Percentiles rank a stretch among this genome's conserved stretches.
Conservation (phyloP, 2,329 filamentous ascomycete genomes). For the Aspergillus unguis region DNA sequence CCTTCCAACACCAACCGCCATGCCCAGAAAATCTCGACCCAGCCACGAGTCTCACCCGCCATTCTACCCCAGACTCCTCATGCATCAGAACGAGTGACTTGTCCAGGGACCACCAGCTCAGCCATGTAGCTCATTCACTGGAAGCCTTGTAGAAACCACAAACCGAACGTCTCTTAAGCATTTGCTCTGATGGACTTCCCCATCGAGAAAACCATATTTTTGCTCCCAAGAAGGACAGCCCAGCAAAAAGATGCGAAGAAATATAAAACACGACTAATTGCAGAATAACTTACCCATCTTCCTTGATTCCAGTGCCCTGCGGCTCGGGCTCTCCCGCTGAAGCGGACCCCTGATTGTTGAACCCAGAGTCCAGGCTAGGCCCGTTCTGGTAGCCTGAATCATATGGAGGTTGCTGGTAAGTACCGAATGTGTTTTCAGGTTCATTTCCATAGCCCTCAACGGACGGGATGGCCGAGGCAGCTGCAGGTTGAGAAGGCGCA, state of each 20-base stretch:
- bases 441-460: slow-evolving; percentile 30
- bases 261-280: too few relatives aligned
- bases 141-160: slow-evolving; percentile 1
- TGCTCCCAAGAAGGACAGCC: slow-evolving; percentile 5
- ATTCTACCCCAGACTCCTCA: slow-evolving; percentile 8
- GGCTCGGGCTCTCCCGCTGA: slow-evolving; percentile 31
- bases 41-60: slow-evolving; percentile 11
- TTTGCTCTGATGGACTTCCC: too few relatives aligned
- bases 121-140: slow-evolving; percentile 3
- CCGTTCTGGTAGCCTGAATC: slow-evolving; percentile 27
- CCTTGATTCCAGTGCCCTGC: slow-evolving; percentile 62
- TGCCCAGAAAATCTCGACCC: slow-evolving; percentile 12
- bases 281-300: slow-evolving; percentile 77
- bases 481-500: slow-evolving; percentile 26
- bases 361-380: slow-evolving; percentile 25
- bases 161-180: not conserved
- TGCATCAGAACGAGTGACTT: slow-evolving; percentile 6
- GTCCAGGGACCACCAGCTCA: slow-evolving; percentile 14
- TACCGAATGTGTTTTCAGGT: slow-evolving; percentile 19
- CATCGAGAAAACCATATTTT: not conserved
- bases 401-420: slow-evolving; percentile 23
- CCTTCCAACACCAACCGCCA: slow-evolving; percentile 13
- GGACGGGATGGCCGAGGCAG: slow-evolving; percentile 34
- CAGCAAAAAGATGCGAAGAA: not conserved
- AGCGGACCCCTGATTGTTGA: slow-evolving; percentile 17